Base-by-base conservation (phyloP, 352 stramenopile species). In the Phytophthora hibernalis region DNA sequence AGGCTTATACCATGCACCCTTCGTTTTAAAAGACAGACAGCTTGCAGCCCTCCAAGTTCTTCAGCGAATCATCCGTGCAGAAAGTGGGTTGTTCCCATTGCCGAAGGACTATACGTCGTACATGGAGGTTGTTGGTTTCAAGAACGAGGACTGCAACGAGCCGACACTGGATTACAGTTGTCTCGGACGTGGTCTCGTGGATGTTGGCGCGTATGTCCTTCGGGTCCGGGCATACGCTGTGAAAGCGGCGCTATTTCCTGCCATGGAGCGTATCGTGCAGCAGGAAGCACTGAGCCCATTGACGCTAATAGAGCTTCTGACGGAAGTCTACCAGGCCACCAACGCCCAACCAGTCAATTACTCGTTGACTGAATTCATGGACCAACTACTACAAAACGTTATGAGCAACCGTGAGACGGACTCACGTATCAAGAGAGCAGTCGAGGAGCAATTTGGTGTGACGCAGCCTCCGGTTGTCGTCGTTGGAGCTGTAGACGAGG, bases 131-230 rank as follows among this genome's bases (percentile, higher is more conserved):
- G 30, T 65, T 1, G 75, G 80, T 7, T 80, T 68, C 15, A 42
- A 65, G 1, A 50, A 61, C 21, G 84, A 87, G 40, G 77, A 90
- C 70, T 92, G 84, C 54, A 35, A 47, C 2, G 61, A 56, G 22
- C 68, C 79, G 3, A 89, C 57, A 15, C 67, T 87, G 21, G 73
- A 87, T 60, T 90, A 82, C 54, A 65, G 67, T 43, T 92, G 84
- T 59, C 77, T 90, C 2, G 84, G 72, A 2, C 76, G 84, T 2
- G 70, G 63, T 1, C 57, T 87, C 31, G 82, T 85, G 42, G 66
- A 91, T 58, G 31, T 92, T n/a, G 79, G 87, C 56, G 54, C 35
- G 11, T 45, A 53, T 0, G 68, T 92, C 20, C 53, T 82, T 16
- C 38, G 10, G 1, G 67, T 91, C 30, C 77, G 78, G 24, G 40